These are phyloP conservation scores for Oryza coarctata DNA, from an alignment of 176 grass and related monocot species.

Conservation along the genomic window DNA sequence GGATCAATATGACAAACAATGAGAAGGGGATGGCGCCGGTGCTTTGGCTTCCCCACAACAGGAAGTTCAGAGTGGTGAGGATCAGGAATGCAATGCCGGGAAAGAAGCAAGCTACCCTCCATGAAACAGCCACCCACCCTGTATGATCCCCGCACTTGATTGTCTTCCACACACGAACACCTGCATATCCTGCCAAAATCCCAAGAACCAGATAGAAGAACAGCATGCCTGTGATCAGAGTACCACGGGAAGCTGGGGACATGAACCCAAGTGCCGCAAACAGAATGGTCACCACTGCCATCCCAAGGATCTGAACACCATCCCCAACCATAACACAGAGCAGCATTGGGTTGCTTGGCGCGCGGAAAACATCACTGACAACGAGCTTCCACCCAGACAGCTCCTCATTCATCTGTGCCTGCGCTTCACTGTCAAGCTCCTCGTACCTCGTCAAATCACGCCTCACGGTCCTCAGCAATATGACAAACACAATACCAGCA, in stretches of 20 bases:
- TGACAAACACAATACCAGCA: conserved; percentile 73
- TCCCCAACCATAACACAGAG: conserved; percentile 79
- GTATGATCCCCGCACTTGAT: conserved; percentile 73
- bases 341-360: conserved; percentile 62
- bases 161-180: conserved; percentile 69
- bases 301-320: conserved; percentile 78
- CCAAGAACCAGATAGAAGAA: conserved; percentile 80
- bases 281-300: conserved; percentile 75
- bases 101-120: conserved; percentile 77
- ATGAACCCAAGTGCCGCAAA: conserved; percentile 78
- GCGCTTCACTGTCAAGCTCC: conserved; percentile 75
- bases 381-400: conserved; percentile 87
- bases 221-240: conserved; percentile 73
- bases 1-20: conserved; percentile 56
- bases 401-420: conserved; percentile 80
- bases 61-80: conserved; percentile 80
- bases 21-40: conserved; percentile 74
- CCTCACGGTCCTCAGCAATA: conserved; percentile 66
- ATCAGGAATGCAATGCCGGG: conserved; percentile 81
- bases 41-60: conserved; percentile 81
- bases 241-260: conserved; percentile 71
- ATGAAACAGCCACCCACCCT: conserved; percentile 59
- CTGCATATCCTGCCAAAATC: conserved; percentile 61
- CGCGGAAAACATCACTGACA: conserved; percentile 74
- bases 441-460: conserved; percentile 72